Evolutionary conservation across 768 basidiomycete genomes (phyloP), one percentile per base, ranked within the genome.

Genomic region (Suillus weaverae): DNA sequence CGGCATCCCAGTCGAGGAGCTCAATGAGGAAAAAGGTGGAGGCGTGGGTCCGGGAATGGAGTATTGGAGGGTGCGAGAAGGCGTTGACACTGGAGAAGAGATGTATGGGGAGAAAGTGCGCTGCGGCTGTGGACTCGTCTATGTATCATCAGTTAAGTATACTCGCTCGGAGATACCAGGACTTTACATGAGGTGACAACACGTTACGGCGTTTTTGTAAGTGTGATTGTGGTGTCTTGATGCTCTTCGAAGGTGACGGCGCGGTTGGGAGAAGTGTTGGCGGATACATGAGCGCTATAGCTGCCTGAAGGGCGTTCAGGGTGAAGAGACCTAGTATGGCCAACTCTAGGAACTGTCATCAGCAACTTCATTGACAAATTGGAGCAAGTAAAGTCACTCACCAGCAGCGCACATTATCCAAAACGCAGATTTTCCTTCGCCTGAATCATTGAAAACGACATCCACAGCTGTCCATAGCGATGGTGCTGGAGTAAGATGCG

Each of bases 31-130:
- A 61, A 78, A 65, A 65, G 79, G 68, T 0, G 80, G 77, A n/a
- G 81, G 78, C 0, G 80, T 74, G 2, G 79, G 78, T 30, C 78
- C 79, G 18, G 76, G 76, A 67, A 76, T 73, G 32, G 76, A 71
- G 64, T 76, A 77, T 3, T 73, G 70, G 63, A 76, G 57, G 44
- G 74, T 78, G 30, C 73, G 76, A 30, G 76, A 76, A 35, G 71
- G 77, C 1, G 76, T 76, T 63, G 74, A 78, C 16, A 63, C 67
- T 30, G 72, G 75, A 62, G 75, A 76, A 39, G 63, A 44, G 55
- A 70, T 69, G 63, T 77, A 73, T 54, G 76, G 69, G 56, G 67
- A 54, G 50, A 75, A 70, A 30, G 76, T 71, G 36, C 73, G 71
- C 46, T 77, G 76, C 0, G 62, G 44, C 53, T 73, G 74, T 30